These are phyloP conservation scores for Tetrapisispora arboricola DNA, from an alignment of 805 yeast species.

Conservation along the genomic window DNA sequence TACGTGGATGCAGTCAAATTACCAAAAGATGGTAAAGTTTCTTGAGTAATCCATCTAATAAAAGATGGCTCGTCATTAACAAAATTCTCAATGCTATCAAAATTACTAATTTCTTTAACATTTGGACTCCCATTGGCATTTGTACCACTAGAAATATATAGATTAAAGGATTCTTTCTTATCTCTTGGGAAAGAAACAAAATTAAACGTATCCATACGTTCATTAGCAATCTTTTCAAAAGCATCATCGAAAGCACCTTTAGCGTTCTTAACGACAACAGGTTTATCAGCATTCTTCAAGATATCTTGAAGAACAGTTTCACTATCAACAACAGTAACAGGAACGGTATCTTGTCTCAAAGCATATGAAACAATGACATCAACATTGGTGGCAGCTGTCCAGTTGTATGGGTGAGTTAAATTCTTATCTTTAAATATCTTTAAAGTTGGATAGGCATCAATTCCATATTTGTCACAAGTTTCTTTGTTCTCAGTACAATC, in stretches of 20 bases:
- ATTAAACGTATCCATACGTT: slow-evolving; percentile 49
- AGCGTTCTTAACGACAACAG: slow-evolving; percentile 40
- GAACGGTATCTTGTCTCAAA: slow-evolving; percentile 30
- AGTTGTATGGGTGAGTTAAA: slow-evolving; percentile 9
- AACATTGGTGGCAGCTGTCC: background rate
- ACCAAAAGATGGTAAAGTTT: slow-evolving; percentile 75
- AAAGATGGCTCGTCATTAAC: slow-evolving; percentile 4
- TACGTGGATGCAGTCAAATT: slow-evolving; percentile 78
- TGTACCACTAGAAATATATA: background rate
- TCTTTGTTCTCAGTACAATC: slow-evolving; percentile 53
- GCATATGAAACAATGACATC: slow-evolving; percentile 38
- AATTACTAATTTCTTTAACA: slow-evolving; percentile 1
- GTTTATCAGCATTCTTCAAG: slow-evolving; percentile 15
- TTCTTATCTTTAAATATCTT: slow-evolving; percentile 53
- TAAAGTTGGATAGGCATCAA: slow-evolving; percentile 67
- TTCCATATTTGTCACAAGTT: slow-evolving; percentile 2
- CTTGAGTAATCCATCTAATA: slow-evolving; percentile 32
- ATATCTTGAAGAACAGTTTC: slow-evolving; percentile 28
- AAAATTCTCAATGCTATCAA: slow-evolving; percentile 23
- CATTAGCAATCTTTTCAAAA: slow-evolving; percentile 50
- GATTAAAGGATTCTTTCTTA: slow-evolving; percentile 17
- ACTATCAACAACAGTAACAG: slow-evolving; percentile 12
- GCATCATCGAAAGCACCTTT: slow-evolving; percentile 38
- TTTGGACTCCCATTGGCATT: slow-evolving; percentile 1
- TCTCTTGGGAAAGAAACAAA: slow-evolving; percentile 40